Evolutionary conservation across 768 basidiomycete species (phyloP), one percentile per base, ranked within the genome.

Genomic region (Boletus edulis): DNA sequence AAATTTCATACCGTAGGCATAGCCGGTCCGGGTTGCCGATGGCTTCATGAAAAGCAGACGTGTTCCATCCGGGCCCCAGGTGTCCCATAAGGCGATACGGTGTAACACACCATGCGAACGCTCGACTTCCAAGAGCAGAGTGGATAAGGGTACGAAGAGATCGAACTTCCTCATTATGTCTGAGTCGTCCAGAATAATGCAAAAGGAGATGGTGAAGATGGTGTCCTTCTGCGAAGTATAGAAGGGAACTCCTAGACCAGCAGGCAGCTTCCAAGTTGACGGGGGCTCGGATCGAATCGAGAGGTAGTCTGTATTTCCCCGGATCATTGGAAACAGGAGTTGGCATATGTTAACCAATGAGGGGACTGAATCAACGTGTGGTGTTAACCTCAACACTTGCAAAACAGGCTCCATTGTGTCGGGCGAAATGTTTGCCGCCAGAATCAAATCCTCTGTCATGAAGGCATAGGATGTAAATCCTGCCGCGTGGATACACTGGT

Each of bases 21-120:
- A 71, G 44, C 72, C 72, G 27, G 73, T 65, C 74, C 74, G 74
- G 14, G 46, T 58, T 6, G 67, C 67, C 20, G 68, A 67, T 14
- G 67, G 64, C 7, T 54, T 56, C 29, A 65, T 57, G 39, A 32
- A 55, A 27, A 72, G n/a, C 61, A 74, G 67, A 39, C 70, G 70
- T 4, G 73, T 58, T 35, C 57, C 55, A 4, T 14, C 18, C 2
- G 72, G 69, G 15, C 74, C 73, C 73, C 73, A 75, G n/a, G 47
- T 27, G 4, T 51, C 40, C 73, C 74, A 75, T 4, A 27, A 4
- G 17, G 72, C 46, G 14, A 20, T 18, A 17, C 54, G 59, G 24
- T 47, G 46, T 18, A 42, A 51, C 6, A 39, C 14, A 27, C 39
- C n/a, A 10, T 9, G 51, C 4, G 62, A 59, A 29, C 43, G 57